Evolutionary conservation across 169 alveolate species (phyloP), one percentile per base, ranked within the genome.

Genomic region (Plasmodium relictum): DNA sequence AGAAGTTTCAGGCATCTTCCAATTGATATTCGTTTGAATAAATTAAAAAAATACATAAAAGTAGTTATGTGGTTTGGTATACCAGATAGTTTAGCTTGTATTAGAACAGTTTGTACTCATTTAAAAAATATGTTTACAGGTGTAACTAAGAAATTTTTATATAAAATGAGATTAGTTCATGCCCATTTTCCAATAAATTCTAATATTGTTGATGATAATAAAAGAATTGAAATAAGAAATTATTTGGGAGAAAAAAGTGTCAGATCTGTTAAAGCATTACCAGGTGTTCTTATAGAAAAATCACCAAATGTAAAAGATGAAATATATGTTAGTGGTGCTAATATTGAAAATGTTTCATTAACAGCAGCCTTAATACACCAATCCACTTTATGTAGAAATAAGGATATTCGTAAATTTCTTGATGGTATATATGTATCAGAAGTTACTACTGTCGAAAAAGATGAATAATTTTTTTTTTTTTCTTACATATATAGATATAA

Each of bases 161-260:
- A 98, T 96, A 99, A 98, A 97, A 98, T 99, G 99, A 98, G 99
- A 93, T 96, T 98, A 44, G 99, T 99, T 61, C 98, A 98, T 89
- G 99, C 99, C 50, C 99, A 99, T 95, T 98, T 98, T 97, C 99
- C 99, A 88, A 99, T 99, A 94, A 98, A 98, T 95, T 97, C 98
- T 37, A 96, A 96, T 95, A 96, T 98, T 87, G 94, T 97, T 39
- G 96, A 97, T 78, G 98, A 98, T 91, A 99, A 99, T 58, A 94
- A 92, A 78, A 94, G 97, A 68, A 97, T 99, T 88, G 99, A 98
- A 95, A 96, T 99, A 93, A 97, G 99, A 88, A 98, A 98, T 97
- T 99, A 98, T 96, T 94, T 99, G 94, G 99, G 99, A 56, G 99
- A 99, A 95, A 97, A 97, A 95, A 96, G 98, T 74, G 99, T 98